Evolutionary conservation across 192 early-diverging fungal genomes (phyloP).

Genomic region (Coemansia umbellata): DNA sequence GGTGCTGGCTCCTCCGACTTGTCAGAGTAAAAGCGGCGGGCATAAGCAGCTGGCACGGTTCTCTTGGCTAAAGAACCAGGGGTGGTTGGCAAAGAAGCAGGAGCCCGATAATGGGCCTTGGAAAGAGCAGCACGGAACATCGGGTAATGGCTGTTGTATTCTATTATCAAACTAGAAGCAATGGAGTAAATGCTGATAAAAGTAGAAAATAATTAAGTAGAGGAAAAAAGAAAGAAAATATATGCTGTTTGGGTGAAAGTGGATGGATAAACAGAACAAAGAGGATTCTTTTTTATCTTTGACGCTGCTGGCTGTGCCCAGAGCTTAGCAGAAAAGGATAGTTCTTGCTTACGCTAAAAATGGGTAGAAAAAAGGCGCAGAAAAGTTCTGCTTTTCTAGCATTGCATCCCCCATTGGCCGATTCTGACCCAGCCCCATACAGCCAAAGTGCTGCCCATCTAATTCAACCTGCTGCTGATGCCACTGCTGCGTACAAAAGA

Average conservation of each 20-base stretch:
- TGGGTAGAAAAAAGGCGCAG: too few species aligned
- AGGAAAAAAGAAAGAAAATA: not conserved
- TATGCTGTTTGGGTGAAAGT: too few species aligned
- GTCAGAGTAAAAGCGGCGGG: constrained; percentile 38
- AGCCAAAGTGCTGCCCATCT: too few species aligned
- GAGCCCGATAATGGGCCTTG: constrained; percentile 16
- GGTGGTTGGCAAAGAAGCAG: constrained; percentile 2
- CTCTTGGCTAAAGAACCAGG: not conserved
- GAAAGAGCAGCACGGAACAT: constrained; percentile 41
- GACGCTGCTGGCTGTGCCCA: too few species aligned
- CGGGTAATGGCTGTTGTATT: not conserved
- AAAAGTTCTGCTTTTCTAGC: too few species aligned
- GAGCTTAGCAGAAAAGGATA: too few species aligned
- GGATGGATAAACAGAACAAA: too few species aligned
- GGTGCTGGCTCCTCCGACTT: constrained; percentile 8
- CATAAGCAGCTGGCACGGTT: constrained; percentile 1
- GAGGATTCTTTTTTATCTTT: too few species aligned
- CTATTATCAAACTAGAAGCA: constrained; percentile 2
- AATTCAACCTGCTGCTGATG: too few species aligned
- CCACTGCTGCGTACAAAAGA: too few species aligned
- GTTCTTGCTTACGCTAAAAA: constrained; percentile 4
- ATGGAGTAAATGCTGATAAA: not conserved
- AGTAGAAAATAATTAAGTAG: not conserved
- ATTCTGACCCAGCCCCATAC: not conserved
- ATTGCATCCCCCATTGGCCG: not conserved